A percentile compares a stretch with the other conserved stretches of the same genome.
phyloP scores from a whole-genome alignment of 108 stramenopile species.

The Skeletonema menzelii region DNA sequence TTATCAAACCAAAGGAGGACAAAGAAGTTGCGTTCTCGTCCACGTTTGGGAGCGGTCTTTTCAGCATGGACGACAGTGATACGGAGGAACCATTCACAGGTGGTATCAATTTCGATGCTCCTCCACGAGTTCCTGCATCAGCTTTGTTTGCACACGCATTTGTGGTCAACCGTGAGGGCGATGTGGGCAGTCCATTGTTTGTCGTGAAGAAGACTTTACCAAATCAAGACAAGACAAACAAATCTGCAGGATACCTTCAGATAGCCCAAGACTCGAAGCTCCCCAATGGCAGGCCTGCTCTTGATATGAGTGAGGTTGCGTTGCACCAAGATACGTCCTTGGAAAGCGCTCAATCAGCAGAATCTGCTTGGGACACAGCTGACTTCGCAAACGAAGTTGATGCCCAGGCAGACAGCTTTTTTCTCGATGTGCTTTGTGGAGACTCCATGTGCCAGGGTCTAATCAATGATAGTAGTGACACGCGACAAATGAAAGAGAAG shows the following conservation, averaged over 20 bases:
- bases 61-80: slow-evolving; percentile 13
- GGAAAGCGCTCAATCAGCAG: slow-evolving; percentile 11
- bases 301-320: slow-evolving; percentile 25
- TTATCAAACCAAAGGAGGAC: background rate
- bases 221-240: background rate
- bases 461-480: slow-evolving; percentile 12
- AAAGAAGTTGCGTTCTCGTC: background rate
- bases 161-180: slow-evolving; percentile 18
- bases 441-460: slow-evolving; percentile 33
- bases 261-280: slow-evolving; percentile 8
- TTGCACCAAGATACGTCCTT: slow-evolving; percentile 6
- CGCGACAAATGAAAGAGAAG: slow-evolving; percentile 24
- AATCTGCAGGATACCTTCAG: background rate
- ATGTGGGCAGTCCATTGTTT: slow-evolving; percentile 40
- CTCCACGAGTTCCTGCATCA: slow-evolving; percentile 21
- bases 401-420: slow-evolving; percentile 18
- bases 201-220: slow-evolving; percentile 13
- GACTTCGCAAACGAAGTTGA: slow-evolving; percentile 33
- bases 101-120: slow-evolving; percentile 34
- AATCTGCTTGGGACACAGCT: slow-evolving; percentile 26
- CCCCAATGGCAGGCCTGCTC: slow-evolving; percentile 4
- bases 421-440: slow-evolving; percentile 20
- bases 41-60: background rate
- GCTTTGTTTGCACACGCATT: slow-evolving; percentile 45
- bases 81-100: slow-evolving; percentile 35